These are phyloP conservation scores for Petunia secreta DNA, from an alignment of 257 asterid species.

Conservation along the genomic window DNA sequence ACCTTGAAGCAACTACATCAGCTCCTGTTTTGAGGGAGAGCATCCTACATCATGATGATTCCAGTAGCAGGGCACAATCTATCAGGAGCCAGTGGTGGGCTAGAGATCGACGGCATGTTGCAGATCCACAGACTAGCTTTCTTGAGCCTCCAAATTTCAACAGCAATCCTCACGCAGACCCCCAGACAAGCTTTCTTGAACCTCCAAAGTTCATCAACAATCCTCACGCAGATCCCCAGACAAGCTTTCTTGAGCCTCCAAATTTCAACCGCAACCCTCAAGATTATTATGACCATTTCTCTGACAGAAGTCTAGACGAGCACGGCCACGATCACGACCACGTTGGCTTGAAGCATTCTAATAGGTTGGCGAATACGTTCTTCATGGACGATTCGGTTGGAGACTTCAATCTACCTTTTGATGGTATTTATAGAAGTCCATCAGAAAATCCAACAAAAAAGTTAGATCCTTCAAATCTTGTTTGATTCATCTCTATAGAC, in stretches of 20 bases:
- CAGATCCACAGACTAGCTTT: slow-evolving; percentile 59
- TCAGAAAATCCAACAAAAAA: slow-evolving; percentile 35
- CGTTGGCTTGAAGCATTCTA: slow-evolving; percentile 49
- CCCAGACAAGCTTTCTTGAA: too few species aligned
- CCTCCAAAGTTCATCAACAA: slow-evolving; percentile 37
- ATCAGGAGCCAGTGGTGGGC: slow-evolving; percentile 78
- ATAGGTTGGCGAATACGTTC: slow-evolving; percentile 60
- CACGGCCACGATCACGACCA: slow-evolving; percentile 36
- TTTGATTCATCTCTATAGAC: slow-evolving; percentile 41
- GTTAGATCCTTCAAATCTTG: slow-evolving; percentile 48
- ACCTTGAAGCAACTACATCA: slow-evolving; percentile 72
- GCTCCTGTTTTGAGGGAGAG: slow-evolving; percentile 77
- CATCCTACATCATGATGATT: slow-evolving; percentile 53
- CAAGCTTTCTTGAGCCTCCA: slow-evolving; percentile 91
- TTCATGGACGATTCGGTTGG: slow-evolving; percentile 65
- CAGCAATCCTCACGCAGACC: slow-evolving; percentile 20
- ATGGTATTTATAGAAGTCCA: slow-evolving; percentile 57
- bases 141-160: slow-evolving; percentile 71
- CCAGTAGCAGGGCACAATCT: slow-evolving; percentile 31
- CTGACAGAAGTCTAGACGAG: slow-evolving; percentile 57
- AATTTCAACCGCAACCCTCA: slow-evolving; percentile 42
- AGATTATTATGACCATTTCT: slow-evolving; percentile 41
- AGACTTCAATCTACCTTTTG: slow-evolving; percentile 78
- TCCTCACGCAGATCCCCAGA: slow-evolving; percentile 37
- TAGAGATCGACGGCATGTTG: slow-evolving; percentile 41